A percentile compares a stretch with the other conserved stretches of the same genome.
These are phyloP conservation scores for Penicillium cosmopolitanum DNA, from an alignment of 495 filamentous ascomycete species.

Conservation along the genomic window DNA sequence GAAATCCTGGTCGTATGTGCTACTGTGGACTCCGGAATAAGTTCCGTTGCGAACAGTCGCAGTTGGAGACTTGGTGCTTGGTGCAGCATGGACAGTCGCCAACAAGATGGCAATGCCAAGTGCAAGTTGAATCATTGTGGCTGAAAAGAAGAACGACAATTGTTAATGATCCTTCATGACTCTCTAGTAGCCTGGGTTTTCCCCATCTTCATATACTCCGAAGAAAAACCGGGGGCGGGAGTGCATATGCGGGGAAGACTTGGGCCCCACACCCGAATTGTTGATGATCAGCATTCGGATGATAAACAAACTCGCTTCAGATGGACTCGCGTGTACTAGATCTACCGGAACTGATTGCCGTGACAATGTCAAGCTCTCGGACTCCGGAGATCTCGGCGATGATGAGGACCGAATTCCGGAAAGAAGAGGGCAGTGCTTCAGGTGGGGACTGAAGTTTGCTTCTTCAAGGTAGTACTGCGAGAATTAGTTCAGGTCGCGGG, in stretches of 20 bases:
- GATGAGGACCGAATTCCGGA: background rate
- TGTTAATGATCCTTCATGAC: background rate
- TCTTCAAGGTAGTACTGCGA: background rate
- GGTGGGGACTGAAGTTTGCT: background rate
- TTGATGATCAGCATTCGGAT: conserved; percentile 17
- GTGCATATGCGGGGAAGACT: conserved; percentile 17
- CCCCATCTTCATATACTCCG: conserved; percentile 1
- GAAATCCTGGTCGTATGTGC: conserved; percentile 46
- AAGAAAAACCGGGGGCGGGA: conserved; percentile 11
- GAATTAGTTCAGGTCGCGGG: background rate
- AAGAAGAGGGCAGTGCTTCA: background rate
- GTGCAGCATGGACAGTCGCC: conserved; percentile 18
- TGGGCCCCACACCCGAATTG: conserved; percentile 16
- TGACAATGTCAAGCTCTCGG: background rate
- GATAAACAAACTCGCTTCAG: background rate
- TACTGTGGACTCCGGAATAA: conserved; percentile 38
- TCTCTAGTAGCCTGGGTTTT: background rate
- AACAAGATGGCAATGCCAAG: conserved; percentile 18
- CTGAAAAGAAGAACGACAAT: background rate
- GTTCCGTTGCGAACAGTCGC: conserved; percentile 41
- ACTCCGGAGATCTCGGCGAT: background rate
- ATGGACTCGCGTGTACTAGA: background rate
- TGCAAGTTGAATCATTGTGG: conserved; percentile 18
- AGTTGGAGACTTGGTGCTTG: conserved; percentile 19
- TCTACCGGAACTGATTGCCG: conserved; percentile 15